These are phyloP conservation scores for Cochlearia excelsa DNA, from an alignment of 345 rosid species.

Conservation along the genomic window DNA sequence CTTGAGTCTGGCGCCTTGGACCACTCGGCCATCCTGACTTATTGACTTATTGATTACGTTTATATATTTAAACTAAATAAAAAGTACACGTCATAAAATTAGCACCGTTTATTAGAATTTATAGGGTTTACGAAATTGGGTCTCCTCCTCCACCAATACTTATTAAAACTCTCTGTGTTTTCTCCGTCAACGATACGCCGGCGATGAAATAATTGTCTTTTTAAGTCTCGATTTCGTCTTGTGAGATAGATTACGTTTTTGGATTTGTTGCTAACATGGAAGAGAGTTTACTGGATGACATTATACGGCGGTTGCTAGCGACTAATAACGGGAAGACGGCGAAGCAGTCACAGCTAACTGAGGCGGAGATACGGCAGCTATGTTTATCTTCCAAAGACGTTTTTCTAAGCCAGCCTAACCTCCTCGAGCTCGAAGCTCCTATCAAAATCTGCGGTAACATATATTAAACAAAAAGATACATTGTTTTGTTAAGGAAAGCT, in stretches of 20 bases:
- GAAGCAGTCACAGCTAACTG: constrained; percentile 23
- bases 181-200: too few relatives aligned
- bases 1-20: constrained; percentile 91
- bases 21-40: constrained; percentile 85
- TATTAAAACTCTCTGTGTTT: too few relatives aligned
- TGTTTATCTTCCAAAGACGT: constrained; percentile 32
- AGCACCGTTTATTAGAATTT: too few relatives aligned
- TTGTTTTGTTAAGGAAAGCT: too few relatives aligned
- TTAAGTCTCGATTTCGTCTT: too few relatives aligned
- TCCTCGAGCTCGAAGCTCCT: constrained; percentile 33
- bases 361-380: constrained; percentile 31
- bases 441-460: constrained; percentile 2
- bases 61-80: too few relatives aligned
- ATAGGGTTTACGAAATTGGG: too few relatives aligned
- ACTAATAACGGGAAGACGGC: constrained; percentile 21
- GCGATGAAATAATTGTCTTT: too few relatives aligned
- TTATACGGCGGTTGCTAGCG: constrained; percentile 29
- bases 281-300: constrained; percentile 22
- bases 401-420: constrained; percentile 40
- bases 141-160: too few relatives aligned
- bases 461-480: not conserved
- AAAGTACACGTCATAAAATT: too few relatives aligned
- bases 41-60: too few relatives aligned
- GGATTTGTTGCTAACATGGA: constrained; percentile 18
- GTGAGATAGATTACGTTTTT: not conserved